phyloP scores from a whole-genome alignment of 805 yeast genomes.

The Monosporozyma unispora region DNA sequence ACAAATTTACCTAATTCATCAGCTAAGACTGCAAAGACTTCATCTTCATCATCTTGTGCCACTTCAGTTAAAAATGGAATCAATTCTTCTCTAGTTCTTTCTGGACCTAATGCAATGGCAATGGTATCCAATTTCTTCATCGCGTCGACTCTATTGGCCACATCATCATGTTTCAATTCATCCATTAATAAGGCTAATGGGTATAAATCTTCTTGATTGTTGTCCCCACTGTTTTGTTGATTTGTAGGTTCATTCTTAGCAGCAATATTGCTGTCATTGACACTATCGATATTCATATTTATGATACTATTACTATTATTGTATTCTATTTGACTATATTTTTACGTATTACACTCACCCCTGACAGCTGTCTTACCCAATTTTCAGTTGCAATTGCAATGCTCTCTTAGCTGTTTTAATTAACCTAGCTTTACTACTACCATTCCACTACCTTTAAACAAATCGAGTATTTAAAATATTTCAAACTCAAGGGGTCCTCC shows the following conservation, averaged over 20 bases:
- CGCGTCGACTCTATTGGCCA: constrained; percentile 85
- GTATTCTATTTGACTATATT: not conserved
- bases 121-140: constrained; percentile 91
- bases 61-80: constrained; percentile 80
- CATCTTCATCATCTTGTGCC: constrained; percentile 96
- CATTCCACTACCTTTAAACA: not conserved
- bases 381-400: not conserved
- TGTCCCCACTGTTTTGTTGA: not conserved
- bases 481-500: not conserved
- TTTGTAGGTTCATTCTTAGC: constrained; percentile 4
- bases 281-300: not conserved
- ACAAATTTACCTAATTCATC: constrained; percentile 82
- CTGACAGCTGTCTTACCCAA: not conserved
- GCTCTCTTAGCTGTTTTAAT: not conserved
- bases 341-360: not conserved
- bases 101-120: constrained; percentile 90
- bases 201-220: constrained; percentile 42
- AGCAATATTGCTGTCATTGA: not conserved
- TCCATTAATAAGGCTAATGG: constrained; percentile 96
- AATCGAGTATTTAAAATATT: not conserved
- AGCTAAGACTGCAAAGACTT: constrained; percentile 88
- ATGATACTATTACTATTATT: not conserved
- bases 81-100: constrained; percentile 80
- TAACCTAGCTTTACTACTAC: no score
- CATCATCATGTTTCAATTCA: constrained; percentile 94